Evolutionary conservation across 257 asterid genomes (phyloP).

Genomic region (Capsicum baccatum): DNA sequence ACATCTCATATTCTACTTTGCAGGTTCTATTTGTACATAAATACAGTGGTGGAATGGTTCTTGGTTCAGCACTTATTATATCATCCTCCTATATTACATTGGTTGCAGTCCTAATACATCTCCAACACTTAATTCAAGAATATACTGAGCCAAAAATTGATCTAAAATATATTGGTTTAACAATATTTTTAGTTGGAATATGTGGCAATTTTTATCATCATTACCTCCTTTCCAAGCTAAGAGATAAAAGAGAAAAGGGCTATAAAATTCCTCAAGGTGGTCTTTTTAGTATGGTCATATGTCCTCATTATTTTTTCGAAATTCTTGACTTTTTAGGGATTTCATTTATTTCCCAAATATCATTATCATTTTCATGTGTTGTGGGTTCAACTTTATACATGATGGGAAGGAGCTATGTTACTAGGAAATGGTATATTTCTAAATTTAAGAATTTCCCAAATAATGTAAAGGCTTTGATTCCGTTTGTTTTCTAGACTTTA

Average conservation of each 20-base stretch:
- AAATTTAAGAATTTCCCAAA: no score
- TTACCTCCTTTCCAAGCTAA: constrained; percentile 58
- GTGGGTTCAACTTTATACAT: no score
- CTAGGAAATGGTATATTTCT: no score
- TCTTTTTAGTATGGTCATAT: constrained; percentile 53
- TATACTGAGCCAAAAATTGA: constrained; percentile 54
- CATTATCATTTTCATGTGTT: no score
- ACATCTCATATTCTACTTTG: no score
- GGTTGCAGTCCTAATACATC: constrained; percentile 47
- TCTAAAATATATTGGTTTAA: constrained; percentile 49
- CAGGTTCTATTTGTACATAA: constrained; percentile 53
- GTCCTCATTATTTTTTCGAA: constrained; percentile 59
- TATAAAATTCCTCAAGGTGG: constrained; percentile 71
- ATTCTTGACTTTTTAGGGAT: no score
- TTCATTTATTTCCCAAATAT: no score
- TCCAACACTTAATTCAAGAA: constrained; percentile 42
- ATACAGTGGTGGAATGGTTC: constrained; percentile 58
- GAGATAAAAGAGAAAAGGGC: constrained; percentile 47
- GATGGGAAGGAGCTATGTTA: no score
- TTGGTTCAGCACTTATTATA: no score
- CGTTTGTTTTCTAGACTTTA: no score
- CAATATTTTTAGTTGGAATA: constrained; percentile 53
- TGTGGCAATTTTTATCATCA: constrained; percentile 75
- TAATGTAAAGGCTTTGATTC: no score
- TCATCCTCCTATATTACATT: constrained; percentile 46